phyloP scores from a whole-genome alignment of 148 eudicot species.

The Rhododendron vialii region DNA sequence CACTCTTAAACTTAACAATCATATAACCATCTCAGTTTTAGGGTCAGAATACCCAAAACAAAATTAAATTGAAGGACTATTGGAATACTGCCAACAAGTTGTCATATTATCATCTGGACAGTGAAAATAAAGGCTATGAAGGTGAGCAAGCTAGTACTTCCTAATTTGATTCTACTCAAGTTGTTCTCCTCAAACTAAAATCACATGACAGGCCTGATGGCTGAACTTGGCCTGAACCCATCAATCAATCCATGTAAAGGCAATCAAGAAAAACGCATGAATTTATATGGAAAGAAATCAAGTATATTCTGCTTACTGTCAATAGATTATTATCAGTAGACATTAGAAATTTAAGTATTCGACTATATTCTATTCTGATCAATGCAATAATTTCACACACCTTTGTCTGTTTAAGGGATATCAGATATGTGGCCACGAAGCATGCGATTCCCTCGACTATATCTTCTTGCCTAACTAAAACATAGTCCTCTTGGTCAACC shows the following conservation, averaged over 20 bases:
- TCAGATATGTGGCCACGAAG: constrained; percentile 88
- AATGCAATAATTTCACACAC: constrained; percentile 19
- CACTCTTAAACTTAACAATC: background rate
- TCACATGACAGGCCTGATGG: background rate
- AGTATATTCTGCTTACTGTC: background rate
- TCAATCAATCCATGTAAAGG: background rate
- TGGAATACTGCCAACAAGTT: background rate
- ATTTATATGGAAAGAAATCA: background rate
- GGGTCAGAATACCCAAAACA: background rate
- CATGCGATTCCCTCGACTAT: constrained; percentile 89
- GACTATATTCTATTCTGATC: background rate
- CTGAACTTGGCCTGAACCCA: background rate
- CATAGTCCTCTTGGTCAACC: constrained; percentile 71
- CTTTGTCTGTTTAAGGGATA: constrained; percentile 88
- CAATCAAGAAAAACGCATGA: background rate
- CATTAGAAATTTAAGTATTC: background rate
- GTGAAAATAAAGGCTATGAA: background rate
- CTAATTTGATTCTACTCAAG: background rate
- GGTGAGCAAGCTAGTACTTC: background rate
- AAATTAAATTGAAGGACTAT: background rate
- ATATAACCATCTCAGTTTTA: background rate
- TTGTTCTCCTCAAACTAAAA: background rate
- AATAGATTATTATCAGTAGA: background rate
- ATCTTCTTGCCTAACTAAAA: constrained; percentile 90
- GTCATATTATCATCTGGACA: background rate